phyloP scores from a whole-genome alignment of 331 rosid species.

The Spiraea crenata region DNA sequence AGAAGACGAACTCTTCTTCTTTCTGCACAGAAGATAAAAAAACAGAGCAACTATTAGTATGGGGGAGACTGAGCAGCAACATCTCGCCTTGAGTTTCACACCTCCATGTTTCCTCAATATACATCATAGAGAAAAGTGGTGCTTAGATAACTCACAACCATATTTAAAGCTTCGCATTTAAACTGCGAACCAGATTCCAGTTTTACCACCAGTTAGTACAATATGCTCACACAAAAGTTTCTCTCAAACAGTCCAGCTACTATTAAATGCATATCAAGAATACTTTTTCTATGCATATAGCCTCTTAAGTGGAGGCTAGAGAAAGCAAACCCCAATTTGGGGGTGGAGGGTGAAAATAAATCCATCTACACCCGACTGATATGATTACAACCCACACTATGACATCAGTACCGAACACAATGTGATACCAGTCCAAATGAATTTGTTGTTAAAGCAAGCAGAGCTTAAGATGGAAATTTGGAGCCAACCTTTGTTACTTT shows the following conservation, averaged over 20 bases:
- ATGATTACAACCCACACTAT: no score
- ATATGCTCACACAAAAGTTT: background rate
- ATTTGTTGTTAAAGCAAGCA: slow-evolving; percentile 11
- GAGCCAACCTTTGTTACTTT: slow-evolving; percentile 75
- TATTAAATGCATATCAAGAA: background rate
- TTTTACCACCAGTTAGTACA: background rate
- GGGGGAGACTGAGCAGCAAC: background rate
- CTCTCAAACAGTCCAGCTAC: background rate
- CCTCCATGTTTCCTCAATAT: slow-evolving; percentile 5
- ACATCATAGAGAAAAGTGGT: background rate
- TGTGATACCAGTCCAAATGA: background rate
- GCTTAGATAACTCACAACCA: background rate
- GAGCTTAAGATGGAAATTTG: slow-evolving; percentile 11
- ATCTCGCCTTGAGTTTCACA: background rate
- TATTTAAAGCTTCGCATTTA: background rate
- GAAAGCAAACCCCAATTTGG: no score
- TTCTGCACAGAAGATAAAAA: slow-evolving; percentile 45
- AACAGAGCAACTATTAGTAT: background rate
- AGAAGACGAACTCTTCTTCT: slow-evolving; percentile 88
- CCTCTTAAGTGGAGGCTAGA: background rate
- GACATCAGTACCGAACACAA: background rate
- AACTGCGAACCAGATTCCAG: background rate
- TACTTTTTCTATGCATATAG: background rate
- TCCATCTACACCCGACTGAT: no score
- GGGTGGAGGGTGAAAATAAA: no score